phyloP scores from a whole-genome alignment of 78 protist species.

The Pelomyxa schiedti region DNA sequence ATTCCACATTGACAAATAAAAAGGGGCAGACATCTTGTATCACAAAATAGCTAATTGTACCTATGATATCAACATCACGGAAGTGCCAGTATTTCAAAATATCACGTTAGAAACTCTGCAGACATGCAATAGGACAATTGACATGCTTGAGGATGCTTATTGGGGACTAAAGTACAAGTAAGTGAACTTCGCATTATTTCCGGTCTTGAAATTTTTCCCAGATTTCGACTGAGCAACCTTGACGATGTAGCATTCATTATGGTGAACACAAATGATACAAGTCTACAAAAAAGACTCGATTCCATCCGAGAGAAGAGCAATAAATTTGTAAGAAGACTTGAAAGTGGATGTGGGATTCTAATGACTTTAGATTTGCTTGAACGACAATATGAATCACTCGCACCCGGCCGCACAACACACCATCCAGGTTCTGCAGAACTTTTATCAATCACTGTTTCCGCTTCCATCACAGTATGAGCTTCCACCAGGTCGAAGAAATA shows the following conservation, averaged over 20 bases:
- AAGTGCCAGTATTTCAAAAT: too few species aligned
- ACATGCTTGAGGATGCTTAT: too few species aligned
- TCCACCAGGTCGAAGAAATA: conserved; percentile 6
- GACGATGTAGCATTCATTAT: conserved; percentile 70
- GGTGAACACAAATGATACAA: conserved; percentile 36
- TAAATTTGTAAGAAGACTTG: too few species aligned
- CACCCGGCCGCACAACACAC: background rate
- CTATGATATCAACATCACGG: background rate
- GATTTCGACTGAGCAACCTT: conserved; percentile 16
- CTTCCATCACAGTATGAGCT: conserved; percentile 61
- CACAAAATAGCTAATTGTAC: background rate
- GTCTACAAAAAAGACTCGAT: conserved; percentile 27
- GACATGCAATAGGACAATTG: too few species aligned
- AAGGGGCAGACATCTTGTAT: background rate
- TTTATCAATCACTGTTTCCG: conserved; percentile 65
- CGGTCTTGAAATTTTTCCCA: background rate
- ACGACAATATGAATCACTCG: conserved; percentile 71
- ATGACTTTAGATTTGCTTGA: conserved; percentile 78
- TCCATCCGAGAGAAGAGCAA: conserved; percentile 34
- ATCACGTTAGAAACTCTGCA: too few species aligned
- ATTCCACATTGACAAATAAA: background rate
- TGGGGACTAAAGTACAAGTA: too few species aligned
- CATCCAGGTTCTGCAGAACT: conserved; percentile 32
- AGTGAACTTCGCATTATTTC: too few species aligned
- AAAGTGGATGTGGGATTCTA: too few species aligned